Evolutionary conservation across 2,329 filamentous ascomycete genomes (phyloP), one percentile per base, ranked within the genome.

Genomic region (Fusarium sp.): DNA sequence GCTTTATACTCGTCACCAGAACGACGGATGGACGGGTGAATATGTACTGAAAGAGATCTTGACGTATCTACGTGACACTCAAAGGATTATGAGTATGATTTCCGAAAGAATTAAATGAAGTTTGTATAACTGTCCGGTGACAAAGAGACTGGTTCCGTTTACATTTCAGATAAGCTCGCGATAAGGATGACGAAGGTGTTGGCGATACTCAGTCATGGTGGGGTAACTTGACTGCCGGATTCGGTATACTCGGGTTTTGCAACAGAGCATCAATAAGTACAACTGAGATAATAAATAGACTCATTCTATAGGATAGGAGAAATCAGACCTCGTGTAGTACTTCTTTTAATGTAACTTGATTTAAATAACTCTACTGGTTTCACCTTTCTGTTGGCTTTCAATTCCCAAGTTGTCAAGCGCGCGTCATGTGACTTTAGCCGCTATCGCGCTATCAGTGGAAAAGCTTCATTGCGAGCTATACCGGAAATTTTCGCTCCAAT

Each of bases 351-450:
- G 6, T 10, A 3, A 3, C 13, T 24, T 24, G 3, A 20, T 15
- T 15, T 3, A 1, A 20, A 24, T 8, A 24, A 15, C 13, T 28
- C 8, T 11, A 1, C n/a, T 18, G 8, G 28, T 11, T 13, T 5
- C 11, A 4, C n/a, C 14, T 28, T n/a, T 12, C 20, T 18, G 4
- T 42, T n/a, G 20, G 8, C 35, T 8, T 28, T 36, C 22, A 26
- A 53, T 36, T 4, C 24, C 7, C 6, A 18, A 36, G 14, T 22
- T 48, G 17, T 18, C 54, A 67, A 55, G 53, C 68, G 67, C 51
- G n/a, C 11, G 65, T 80, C 78, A 80, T 78, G 78, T 80, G 78
- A 80, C 65, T 7, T 41, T 51, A 65, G 36, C 68, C 55, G 61
- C 32, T 63, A 65, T 63, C 63, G 51, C 45, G 22, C 54, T 75